phyloP scores from a whole-genome alignment of 75 land plant species.

The Selaginella tamariscina region DNA sequence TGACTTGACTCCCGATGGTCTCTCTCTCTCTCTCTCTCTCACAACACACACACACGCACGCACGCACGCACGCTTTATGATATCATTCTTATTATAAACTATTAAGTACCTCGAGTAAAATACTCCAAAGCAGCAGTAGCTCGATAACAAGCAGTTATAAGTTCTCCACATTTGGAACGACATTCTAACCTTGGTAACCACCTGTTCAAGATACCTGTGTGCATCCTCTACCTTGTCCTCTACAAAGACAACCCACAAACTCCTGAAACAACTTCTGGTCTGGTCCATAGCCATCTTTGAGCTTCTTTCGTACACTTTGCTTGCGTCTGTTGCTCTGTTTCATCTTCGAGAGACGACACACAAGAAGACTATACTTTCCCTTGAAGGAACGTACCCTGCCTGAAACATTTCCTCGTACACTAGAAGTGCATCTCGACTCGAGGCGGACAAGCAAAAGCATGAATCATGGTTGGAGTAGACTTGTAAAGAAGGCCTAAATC shows the following conservation, averaged over 20 bases:
- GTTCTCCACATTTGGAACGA: not conserved
- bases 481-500: not conserved
- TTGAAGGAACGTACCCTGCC: not conserved
- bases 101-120: too few species aligned
- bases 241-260: not conserved
- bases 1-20: too few species aligned
- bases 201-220: not conserved
- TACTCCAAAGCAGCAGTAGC: not conserved
- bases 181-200: not conserved
- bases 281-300: not conserved
- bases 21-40: too few species aligned
- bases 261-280: not conserved
- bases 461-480: not conserved
- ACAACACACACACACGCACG: too few species aligned
- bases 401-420: not conserved
- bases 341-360: not conserved
- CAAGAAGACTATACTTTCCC: not conserved
- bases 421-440: not conserved
- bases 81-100: too few species aligned
- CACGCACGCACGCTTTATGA: too few species aligned
- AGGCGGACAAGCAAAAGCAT: not conserved
- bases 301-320: not conserved
- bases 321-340: not conserved
- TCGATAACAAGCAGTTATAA: not conserved
- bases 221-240: not conserved